Evolutionary conservation across 331 rosid genomes (phyloP), one percentile per base, ranked within the genome.

Genomic region (Arachis monticola): DNA sequence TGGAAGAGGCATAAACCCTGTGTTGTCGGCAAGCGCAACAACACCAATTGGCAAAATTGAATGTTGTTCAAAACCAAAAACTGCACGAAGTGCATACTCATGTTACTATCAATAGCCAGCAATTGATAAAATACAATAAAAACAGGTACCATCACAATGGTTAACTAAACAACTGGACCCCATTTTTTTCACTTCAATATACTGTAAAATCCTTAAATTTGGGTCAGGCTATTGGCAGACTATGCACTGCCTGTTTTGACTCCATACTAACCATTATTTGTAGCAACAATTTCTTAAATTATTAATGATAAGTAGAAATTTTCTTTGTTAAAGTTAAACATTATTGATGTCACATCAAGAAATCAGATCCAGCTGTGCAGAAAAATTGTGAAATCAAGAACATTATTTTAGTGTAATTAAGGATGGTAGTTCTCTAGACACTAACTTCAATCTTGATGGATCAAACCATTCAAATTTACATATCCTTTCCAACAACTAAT

Each of bases 1-100:
- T 22, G 27, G 27, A 22, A 22, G 27, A 22, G 27, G 27, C 27
- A 22, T 22, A 22, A 22, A 22, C 27, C 27, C 27, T 22, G 27
- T 22, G 27, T 22, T 22, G 27, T 22, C 27, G 27, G 27, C 27
- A 22, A 22, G 27, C 27, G 27, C 27, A 22, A 22, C 27, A 22
- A 22, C 27, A 22, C 27, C 27, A 22, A 93, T 86, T 5, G 98
- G 93, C 75, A 87, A 80, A 78, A 93, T 95, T 6, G 97, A 93
- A 79, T 93, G 98, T 60, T 95, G 98, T 70, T 93, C 98, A 55
- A 87, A 93, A 30, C 92, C 97, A 64, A 93, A 84, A 40, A 93
- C 98, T 90, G 86, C 87, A 85, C 5, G 4, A 74, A 62, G 10
- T 8, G 32, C 66, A 60, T 2, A 74, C 4, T 5, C 9, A 40